Evolutionary conservation across 805 yeast genomes (phyloP).

Genomic region (Saccharomycopsis fermentans): DNA sequence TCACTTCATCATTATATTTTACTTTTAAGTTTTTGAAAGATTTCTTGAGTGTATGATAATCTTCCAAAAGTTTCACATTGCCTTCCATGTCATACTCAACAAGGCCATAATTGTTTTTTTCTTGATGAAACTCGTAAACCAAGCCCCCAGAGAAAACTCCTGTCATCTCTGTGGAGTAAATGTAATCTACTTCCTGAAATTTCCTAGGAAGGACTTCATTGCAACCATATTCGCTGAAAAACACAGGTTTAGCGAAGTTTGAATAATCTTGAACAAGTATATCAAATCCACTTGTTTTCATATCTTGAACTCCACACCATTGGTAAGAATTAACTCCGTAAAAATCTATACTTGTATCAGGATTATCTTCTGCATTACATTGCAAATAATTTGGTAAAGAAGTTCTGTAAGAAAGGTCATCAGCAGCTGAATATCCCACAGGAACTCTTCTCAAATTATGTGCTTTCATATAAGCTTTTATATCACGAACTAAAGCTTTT

Average conservation of each 20-base stretch:
- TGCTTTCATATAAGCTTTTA: constrained; percentile 55
- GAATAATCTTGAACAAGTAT: constrained; percentile 61
- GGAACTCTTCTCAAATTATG: constrained; percentile 65
- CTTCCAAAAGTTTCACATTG: constrained; percentile 33
- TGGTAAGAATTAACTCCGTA: constrained; percentile 77
- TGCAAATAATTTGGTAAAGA: constrained; percentile 73
- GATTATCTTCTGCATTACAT: constrained; percentile 45
- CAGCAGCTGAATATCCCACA: constrained; percentile 95
- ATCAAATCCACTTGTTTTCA: constrained; percentile 67
- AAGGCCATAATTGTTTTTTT: constrained; percentile 69
- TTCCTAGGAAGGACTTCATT: constrained; percentile 68
- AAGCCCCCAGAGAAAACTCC: constrained; percentile 76
- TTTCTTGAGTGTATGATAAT: constrained; percentile 38
- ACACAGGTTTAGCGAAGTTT: constrained; percentile 63
- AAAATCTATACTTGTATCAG: constrained; percentile 57
- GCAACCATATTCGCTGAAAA: constrained; percentile 90
- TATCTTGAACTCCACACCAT: constrained; percentile 76
- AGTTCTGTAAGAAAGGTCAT: constrained; percentile 67
- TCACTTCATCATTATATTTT: constrained; percentile 24
- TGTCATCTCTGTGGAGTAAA: constrained; percentile 66
- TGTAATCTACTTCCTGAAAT: constrained; percentile 64
- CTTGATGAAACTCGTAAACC: constrained; percentile 74
- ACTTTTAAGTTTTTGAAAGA: constrained; percentile 32
- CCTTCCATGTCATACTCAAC: constrained; percentile 41
- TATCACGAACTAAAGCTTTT: constrained; percentile 71